These are phyloP conservation scores for Daldinia childiae DNA, from an alignment of 495 filamentous ascomycete species.

Conservation along the genomic window DNA sequence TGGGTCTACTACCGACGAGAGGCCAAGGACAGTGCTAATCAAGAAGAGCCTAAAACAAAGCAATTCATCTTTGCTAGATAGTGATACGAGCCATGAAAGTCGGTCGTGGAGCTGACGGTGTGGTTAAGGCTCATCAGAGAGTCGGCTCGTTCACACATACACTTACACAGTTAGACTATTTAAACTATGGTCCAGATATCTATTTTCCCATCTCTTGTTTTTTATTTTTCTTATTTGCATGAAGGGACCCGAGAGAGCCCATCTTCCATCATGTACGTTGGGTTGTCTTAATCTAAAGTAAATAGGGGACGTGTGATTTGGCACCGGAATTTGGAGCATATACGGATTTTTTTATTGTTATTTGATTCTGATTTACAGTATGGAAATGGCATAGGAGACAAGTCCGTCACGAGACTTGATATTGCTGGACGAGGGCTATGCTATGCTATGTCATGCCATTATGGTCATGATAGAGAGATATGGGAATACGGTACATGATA, in stretches of 20 bases:
- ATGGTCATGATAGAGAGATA: slow-evolving; percentile 19
- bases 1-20: slow-evolving; percentile 13
- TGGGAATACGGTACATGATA: slow-evolving; percentile 10
- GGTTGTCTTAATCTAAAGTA: slow-evolving; percentile 17
- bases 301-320: slow-evolving; percentile 15
- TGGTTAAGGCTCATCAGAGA: not conserved
- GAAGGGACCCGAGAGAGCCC: not conserved
- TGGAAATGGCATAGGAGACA: not conserved
- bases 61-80: slow-evolving; percentile 24
- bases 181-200: not conserved
- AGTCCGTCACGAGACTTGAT: slow-evolving; percentile 1
- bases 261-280: slow-evolving; percentile 14
- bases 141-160: not conserved
- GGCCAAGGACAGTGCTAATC: slow-evolving; percentile 24
- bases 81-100: slow-evolving; percentile 23
- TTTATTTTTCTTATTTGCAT: not conserved
- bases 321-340: slow-evolving; percentile 23
- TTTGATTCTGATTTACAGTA: slow-evolving; percentile 4
- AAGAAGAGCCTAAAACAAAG: slow-evolving; percentile 32
- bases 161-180: not conserved
- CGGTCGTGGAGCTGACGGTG: slow-evolving; percentile 2
- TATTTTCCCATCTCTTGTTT: not conserved
- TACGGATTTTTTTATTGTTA: slow-evolving; percentile 16
- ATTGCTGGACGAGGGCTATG: slow-evolving; percentile 7
- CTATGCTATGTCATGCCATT: not conserved